A percentile compares a stretch with the other conserved stretches of the same genome.
These are phyloP conservation scores for Breynia disticha DNA, from an alignment of 441 rosid genomes.

Conservation along the genomic window DNA sequence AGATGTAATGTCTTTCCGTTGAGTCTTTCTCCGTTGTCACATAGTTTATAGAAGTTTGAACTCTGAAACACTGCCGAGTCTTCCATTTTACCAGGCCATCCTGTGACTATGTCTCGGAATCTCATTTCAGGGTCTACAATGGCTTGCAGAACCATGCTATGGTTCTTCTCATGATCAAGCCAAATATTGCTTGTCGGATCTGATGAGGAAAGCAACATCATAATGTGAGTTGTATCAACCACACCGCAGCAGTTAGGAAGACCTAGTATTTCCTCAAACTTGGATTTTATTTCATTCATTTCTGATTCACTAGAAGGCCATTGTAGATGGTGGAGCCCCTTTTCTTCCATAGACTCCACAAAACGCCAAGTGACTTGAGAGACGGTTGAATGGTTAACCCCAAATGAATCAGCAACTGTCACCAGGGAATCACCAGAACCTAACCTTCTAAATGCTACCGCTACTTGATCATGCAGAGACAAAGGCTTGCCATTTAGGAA, in stretches of 20 bases:
- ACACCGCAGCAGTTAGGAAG: constrained; percentile 66
- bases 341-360: constrained; percentile 60
- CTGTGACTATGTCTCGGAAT: constrained; percentile 57
- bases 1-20: constrained; percentile 31
- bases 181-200: constrained; percentile 40
- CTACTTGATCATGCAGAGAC: constrained; percentile 48
- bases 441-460: constrained; percentile 55
- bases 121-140: constrained; percentile 54
- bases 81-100: constrained; percentile 64
- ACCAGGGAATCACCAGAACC: constrained; percentile 54
- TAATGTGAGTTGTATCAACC: constrained; percentile 46
- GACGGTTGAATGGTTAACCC: constrained; percentile 56
- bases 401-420: constrained; percentile 41
- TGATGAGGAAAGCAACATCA: constrained; percentile 43
- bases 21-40: constrained; percentile 42
- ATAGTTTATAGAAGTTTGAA: constrained; percentile 37
- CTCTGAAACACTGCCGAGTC: constrained; percentile 36
- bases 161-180: constrained; percentile 49
- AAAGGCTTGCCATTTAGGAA: constrained; percentile 41
- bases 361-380: constrained; percentile 71
- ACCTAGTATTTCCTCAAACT: constrained; percentile 46
- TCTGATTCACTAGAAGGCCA: constrained; percentile 46
- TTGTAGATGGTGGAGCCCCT: constrained; percentile 41
- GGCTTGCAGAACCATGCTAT: constrained; percentile 64
- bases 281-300: constrained; percentile 37